phyloP scores from a whole-genome alignment of 352 stramenopile species.

The Phytophthora sp. region DNA sequence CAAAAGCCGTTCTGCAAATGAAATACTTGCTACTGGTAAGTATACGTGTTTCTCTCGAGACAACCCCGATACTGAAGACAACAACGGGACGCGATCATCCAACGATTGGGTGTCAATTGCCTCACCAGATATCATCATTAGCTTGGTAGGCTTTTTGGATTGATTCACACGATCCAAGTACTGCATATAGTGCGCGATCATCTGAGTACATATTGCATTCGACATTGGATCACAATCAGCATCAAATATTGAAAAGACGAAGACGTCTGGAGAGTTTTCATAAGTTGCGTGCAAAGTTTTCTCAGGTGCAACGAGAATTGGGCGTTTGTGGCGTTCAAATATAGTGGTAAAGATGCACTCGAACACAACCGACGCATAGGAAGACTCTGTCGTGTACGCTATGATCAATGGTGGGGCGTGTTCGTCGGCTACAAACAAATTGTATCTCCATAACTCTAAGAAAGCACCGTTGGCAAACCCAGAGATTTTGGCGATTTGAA shows the following conservation, averaged over 20 bases:
- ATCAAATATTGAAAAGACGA: slow-evolving; percentile 46
- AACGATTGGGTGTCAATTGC: slow-evolving; percentile 19
- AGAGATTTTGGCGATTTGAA: not conserved
- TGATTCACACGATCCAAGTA: slow-evolving; percentile 2
- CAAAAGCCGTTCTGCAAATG: slow-evolving; percentile 43
- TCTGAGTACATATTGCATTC: slow-evolving; percentile 1
- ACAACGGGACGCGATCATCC: slow-evolving; percentile 32
- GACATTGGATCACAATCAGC: slow-evolving; percentile 6
- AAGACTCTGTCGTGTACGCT: slow-evolving; percentile 16
- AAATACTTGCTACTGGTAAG: slow-evolving; percentile 39
- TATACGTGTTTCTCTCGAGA: slow-evolving; percentile 22
- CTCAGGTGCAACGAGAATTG: slow-evolving; percentile 39
- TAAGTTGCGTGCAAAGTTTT: slow-evolving; percentile 4
- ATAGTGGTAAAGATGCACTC: slow-evolving; percentile 44
- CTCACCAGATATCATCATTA: slow-evolving; percentile 48
- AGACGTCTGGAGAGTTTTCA: slow-evolving; percentile 29
- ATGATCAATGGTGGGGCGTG: slow-evolving; percentile 17
- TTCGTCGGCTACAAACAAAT: slow-evolving; percentile 23
- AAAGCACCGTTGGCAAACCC: not conserved
- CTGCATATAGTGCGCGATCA: slow-evolving; percentile 14
- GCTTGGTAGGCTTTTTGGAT: not conserved
- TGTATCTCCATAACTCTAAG: slow-evolving; percentile 36
- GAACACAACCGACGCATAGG: slow-evolving; percentile 17
- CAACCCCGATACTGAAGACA: slow-evolving; percentile 29
- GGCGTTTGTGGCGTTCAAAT: slow-evolving; percentile 18